A percentile compares a stretch with the other conserved stretches of the same genome.
Conservation (phyloP, 2,329 filamentous ascomycete species). For the Cercospora janseana region DNA sequence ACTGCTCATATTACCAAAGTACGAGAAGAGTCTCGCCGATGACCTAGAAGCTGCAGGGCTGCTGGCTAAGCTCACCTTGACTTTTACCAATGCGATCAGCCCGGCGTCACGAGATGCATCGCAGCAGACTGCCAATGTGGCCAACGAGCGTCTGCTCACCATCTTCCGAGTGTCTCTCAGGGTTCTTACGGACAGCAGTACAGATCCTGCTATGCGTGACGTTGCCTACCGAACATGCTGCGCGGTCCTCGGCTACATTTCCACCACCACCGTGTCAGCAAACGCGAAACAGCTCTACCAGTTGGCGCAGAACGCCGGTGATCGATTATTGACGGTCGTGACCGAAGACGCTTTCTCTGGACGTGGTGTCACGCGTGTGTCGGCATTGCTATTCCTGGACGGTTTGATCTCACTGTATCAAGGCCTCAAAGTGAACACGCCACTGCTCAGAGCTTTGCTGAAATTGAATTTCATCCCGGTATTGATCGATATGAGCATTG, state of each 20-base stretch:
- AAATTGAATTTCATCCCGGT: conserved; percentile 88
- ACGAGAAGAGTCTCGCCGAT: conserved; percentile 72
- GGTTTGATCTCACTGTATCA: conserved; percentile 72
- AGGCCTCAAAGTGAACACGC: conserved; percentile 63
- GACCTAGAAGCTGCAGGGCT: conserved; percentile 69
- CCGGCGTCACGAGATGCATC: conserved; percentile 51
- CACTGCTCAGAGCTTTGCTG: conserved; percentile 75
- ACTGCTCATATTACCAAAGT: conserved; percentile 81
- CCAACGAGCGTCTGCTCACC: conserved; percentile 80
- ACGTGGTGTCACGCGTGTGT: conserved; percentile 75
- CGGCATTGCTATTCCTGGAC: conserved; percentile 80
- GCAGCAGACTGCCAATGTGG: conserved; percentile 54
- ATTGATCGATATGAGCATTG: conserved; percentile 81
- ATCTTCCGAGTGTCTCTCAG: conserved; percentile 84
- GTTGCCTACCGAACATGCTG: conserved; percentile 91
- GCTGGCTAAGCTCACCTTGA: conserved; percentile 71
- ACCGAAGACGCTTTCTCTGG: conserved; percentile 92
- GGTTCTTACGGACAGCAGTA: conserved; percentile 71
- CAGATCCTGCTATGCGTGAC: conserved; percentile 70
- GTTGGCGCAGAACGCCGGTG: conserved; percentile 75
- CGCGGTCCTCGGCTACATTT: conserved; percentile 28
- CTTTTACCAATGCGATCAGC: conserved; percentile 67
- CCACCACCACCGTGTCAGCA: conserved; percentile 19
- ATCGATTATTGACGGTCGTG: conserved; percentile 76
- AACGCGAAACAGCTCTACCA: conserved; percentile 48